phyloP scores from a whole-genome alignment of 768 basidiomycete species.

The Lentinus brumalis region DNA sequence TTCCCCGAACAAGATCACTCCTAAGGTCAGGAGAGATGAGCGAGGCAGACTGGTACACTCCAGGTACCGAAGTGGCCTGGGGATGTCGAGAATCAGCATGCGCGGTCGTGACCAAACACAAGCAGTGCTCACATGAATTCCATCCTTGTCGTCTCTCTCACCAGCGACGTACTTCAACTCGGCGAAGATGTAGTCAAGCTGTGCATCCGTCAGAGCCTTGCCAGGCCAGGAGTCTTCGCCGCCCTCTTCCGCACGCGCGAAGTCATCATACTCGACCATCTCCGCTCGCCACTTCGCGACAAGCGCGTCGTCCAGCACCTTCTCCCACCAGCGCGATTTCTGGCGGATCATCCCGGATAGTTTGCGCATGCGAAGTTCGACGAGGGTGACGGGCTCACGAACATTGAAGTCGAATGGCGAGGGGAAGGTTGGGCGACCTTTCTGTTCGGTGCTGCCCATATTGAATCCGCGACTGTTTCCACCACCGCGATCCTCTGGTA shows the following conservation, averaged over 20 bases:
- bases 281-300: background rate
- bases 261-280: background rate
- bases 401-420: background rate
- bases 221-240: too few species aligned
- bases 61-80: background rate
- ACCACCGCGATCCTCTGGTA: too few species aligned
- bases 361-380: conserved; percentile 2
- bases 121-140: too few species aligned
- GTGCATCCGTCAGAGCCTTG: background rate
- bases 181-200: background rate
- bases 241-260: background rate
- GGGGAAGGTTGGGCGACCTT: too few species aligned
- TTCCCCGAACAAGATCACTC: background rate
- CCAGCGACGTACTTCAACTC: background rate
- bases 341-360: background rate
- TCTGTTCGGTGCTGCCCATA: too few species aligned
- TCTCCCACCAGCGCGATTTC: conserved; percentile 4
- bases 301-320: background rate
- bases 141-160: background rate
- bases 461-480: too few species aligned
- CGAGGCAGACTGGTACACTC: background rate
- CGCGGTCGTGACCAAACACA: too few species aligned
- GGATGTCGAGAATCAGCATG: too few species aligned
- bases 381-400: background rate
- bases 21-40: background rate